Base-by-base conservation (phyloP, 495 filamentous ascomycete species). In the Friedmanniomyces endolithicus region DNA sequence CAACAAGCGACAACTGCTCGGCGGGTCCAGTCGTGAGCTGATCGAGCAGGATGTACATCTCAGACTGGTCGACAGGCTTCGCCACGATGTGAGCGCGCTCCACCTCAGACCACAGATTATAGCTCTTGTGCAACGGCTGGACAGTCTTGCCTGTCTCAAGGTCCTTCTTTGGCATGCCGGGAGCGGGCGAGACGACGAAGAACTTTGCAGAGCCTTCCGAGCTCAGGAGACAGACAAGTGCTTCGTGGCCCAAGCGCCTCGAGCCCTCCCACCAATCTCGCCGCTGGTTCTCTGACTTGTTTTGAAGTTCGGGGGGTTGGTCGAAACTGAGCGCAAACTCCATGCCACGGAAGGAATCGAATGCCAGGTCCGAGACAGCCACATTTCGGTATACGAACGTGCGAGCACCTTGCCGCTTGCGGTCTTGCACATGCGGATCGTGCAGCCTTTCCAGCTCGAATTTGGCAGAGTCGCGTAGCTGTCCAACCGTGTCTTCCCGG, bases 401-500 rank as follows among this genome's bases (percentile, higher is more conserved):
- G 11, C 69, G 27, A 31, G 27, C 27, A 4, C 27, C 27, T 9
- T 31, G 27, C 27, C 27, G 27, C 27, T 31, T 31, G 24, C 12
- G 14, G 19, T 22, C 33, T 20, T 33, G 11, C 12, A 20, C 58
- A 4, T 54, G 51, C 11, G 57, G 54, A 11, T 63, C 58, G 20
- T 61, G 55, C 12, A 65, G 59, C 20, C 50, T 63, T 35, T 56
- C 64, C 43, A 74, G 64, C 17, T 75, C 70, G 4, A 66, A 53
- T 14, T 67, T 67, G 6, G 83, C 27, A 9, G 27, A 3, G 27
- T 31, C 27, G 9, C 27, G 27, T 31, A 31, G 27, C 27, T 31
- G 27, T 4, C 82, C 81, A 1, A 83, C 65, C 0, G 75, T 82
- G 63, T 87, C 82, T 66, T 85, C 80, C 12, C 83, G 71, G 7